Percentiles rank a stretch among this genome's conserved stretches.
Conservation (phyloP, 164 flowering plant species). For the Umbilicus rupestris region DNA sequence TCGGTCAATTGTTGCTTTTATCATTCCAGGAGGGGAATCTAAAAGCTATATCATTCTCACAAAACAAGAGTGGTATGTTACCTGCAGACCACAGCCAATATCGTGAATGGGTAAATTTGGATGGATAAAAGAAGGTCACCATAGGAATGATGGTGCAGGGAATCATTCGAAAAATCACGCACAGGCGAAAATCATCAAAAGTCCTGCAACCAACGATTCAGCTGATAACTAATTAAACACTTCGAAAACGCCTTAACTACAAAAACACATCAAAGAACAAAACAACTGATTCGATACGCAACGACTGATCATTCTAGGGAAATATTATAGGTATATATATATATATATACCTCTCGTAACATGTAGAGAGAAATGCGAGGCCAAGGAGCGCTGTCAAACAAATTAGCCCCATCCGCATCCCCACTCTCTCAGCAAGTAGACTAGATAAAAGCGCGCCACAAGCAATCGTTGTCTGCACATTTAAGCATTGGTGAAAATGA, state of each 20-base stretch:
- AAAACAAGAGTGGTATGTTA: slow-evolving; percentile 5
- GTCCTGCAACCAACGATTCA: slow-evolving; percentile 37
- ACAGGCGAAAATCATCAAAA: slow-evolving; percentile 42
- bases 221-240: slow-evolving; percentile 14
- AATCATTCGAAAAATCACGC: slow-evolving; percentile 38
- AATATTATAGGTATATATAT: neutral
- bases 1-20: no score
- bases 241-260: slow-evolving; percentile 16
- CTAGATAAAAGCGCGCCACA: slow-evolving; percentile 32
- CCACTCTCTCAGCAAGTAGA: slow-evolving; percentile 36
- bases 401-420: slow-evolving; percentile 27
- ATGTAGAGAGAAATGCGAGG: slow-evolving; percentile 22
- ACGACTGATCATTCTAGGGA: neutral
- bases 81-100: slow-evolving; percentile 50
- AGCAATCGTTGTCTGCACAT: slow-evolving; percentile 45
- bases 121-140: slow-evolving; percentile 27
- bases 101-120: slow-evolving; percentile 41
- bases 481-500: neutral
- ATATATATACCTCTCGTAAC: slow-evolving; percentile 31
- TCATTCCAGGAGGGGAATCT: no score
- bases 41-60: no score
- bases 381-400: slow-evolving; percentile 29
- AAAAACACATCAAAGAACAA: neutral
- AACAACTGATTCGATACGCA: neutral
- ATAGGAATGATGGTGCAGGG: slow-evolving; percentile 33